Evolutionary conservation across 2,329 filamentous ascomycete genomes (phyloP), one percentile per base, ranked within the genome.

Genomic region (Thielaviopsis musarum): DNA sequence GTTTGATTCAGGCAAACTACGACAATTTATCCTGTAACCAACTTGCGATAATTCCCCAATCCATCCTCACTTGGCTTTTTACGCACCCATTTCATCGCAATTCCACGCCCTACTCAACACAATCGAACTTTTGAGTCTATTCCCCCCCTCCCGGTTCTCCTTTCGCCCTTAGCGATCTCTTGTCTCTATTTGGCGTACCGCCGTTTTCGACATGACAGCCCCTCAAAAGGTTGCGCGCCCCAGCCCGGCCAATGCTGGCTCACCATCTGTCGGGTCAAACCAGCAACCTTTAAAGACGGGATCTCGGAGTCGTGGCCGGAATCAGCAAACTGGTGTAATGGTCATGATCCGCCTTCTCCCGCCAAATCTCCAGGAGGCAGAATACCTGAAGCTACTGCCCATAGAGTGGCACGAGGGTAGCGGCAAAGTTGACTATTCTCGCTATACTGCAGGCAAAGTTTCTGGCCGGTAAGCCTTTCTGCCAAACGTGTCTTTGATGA

Each of bases 351-450:
- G 94, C 57, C 81, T 91, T 60, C 79, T 98, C 3, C 88, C 93
- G 10, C 91, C 93, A 1, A 88, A 86, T 9, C 77, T 98, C 69
- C 94, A 87, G 0, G 80, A 88, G 66, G 71, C 77, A 0, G 93
- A 98, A 67, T 91, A 94, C 63, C 76, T 83, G 66, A 70, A 74
- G 15, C 77, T 83, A 9, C 70, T 96, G 13, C 91, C 90, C 3
- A 78, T 84, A 1, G 85, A 90, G 55, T 97, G 91, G 91, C 87
- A 83, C 66, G 66, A 79, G 3, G 87, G 87, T n/a, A 80, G 79
- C 54, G 89, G 88, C 34, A 93, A 84, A 68, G 82, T 94, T 13
- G 91, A 95, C 69, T 96, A 88, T 88, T 76, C 87, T 64, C 79
- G 79, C 55, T 98, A 75, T 64, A 70, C 71, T 6, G 65, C 70